Evolutionary conservation across 2,329 filamentous ascomycete species (phyloP).

Genomic region (Albifimbria verrucaria): DNA sequence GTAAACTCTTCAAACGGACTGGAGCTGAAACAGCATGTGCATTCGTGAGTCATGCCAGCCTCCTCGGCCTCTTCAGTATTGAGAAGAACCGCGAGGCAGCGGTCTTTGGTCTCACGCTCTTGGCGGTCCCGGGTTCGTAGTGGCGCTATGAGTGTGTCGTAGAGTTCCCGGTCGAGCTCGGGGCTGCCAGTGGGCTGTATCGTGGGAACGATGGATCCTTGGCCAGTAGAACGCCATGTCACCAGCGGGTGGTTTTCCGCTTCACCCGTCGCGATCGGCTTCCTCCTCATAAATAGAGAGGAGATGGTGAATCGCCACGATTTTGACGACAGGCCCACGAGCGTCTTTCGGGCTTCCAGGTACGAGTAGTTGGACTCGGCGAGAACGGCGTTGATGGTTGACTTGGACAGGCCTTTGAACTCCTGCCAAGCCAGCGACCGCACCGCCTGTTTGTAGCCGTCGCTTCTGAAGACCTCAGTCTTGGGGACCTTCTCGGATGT

Average conservation of each 20-base stretch:
- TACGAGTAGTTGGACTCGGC: conserved; percentile 81
- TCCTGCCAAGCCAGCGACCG: conserved; percentile 67
- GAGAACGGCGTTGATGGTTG: conserved; percentile 73
- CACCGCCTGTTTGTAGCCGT: conserved; percentile 66
- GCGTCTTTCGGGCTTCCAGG: conserved; percentile 64
- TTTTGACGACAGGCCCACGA: conserved; percentile 65
- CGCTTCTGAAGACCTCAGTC: conserved; percentile 65
- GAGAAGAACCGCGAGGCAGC: conserved; percentile 47
- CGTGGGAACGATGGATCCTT: conserved; percentile 55
- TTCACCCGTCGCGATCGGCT: conserved; percentile 49
- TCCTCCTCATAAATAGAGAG: conserved; percentile 66
- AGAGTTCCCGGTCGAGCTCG: conserved; percentile 62
- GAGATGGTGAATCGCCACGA: conserved; percentile 77
- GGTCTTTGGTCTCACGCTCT: conserved; percentile 49
- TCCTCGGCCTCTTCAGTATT: conserved; percentile 59
- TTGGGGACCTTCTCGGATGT: conserved; percentile 42
- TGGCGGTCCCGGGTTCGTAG: conserved; percentile 41
- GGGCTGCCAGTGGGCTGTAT: conserved; percentile 64
- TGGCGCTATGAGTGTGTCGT: conserved; percentile 52
- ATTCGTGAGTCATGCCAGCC: conserved; percentile 60
- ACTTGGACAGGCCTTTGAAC: conserved; percentile 70
- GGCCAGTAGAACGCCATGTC: conserved; percentile 55
- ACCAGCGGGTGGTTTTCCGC: conserved; percentile 61
- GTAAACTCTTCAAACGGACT: conserved; percentile 71
- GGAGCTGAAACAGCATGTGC: conserved; percentile 73